phyloP scores from a whole-genome alignment of 2,329 filamentous ascomycete genomes.

The Sarocladium brachiariae region DNA sequence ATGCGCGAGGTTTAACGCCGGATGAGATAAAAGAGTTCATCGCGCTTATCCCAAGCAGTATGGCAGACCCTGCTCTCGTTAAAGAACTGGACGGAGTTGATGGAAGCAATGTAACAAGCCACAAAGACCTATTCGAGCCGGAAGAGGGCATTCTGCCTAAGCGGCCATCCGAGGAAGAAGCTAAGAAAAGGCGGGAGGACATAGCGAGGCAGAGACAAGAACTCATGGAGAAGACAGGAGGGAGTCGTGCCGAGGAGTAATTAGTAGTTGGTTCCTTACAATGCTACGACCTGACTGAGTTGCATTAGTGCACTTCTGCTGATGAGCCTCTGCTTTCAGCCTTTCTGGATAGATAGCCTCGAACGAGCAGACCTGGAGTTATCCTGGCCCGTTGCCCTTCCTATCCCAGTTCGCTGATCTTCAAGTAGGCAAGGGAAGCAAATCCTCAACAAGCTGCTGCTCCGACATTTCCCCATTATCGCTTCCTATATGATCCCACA shows the following conservation, averaged over 20 bases:
- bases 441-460: too few species aligned
- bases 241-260: background rate
- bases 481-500: too few species aligned
- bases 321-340: background rate
- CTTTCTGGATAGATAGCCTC: background rate
- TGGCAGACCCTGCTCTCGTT: background rate
- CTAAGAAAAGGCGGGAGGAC: background rate
- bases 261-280: background rate
- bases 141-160: background rate
- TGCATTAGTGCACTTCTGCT: background rate
- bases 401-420: too few species aligned
- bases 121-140: background rate
- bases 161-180: background rate
- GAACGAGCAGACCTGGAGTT: background rate
- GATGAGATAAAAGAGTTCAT: background rate
- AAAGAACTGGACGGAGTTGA: background rate
- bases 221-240: background rate
- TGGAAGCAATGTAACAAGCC: background rate
- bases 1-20: background rate
- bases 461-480: too few species aligned
- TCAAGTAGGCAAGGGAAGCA: too few species aligned
- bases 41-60: background rate
- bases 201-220: background rate
- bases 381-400: too few species aligned
- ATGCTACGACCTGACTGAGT: background rate